These are phyloP conservation scores for Spergularia bocconei DNA, from an alignment of 148 eudicot species.

Conservation along the genomic window DNA sequence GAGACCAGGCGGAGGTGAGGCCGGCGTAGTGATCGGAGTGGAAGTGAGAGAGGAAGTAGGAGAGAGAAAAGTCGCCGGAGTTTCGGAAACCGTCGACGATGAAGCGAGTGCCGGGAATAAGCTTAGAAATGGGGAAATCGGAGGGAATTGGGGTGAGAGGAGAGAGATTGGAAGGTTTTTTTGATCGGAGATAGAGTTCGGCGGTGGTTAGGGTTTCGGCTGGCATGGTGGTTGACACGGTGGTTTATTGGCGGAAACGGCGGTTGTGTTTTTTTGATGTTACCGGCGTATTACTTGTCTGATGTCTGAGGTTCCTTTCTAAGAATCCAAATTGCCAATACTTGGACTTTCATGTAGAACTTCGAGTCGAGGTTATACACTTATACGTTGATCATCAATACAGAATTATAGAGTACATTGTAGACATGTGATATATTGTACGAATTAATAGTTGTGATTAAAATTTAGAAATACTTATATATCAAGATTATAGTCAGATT, in stretches of 20 bases:
- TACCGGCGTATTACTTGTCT: no score
- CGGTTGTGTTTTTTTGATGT: background rate
- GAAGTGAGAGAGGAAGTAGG: constrained; percentile 93
- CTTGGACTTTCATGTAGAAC: no score
- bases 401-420: no score
- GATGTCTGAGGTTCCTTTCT: no score
- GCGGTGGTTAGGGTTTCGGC: constrained; percentile 52
- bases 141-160: constrained; percentile 55
- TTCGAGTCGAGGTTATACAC: fast-evolving
- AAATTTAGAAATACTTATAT: no score
- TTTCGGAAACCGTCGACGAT: constrained; percentile 71
- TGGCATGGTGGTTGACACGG: constrained; percentile 38
- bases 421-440: no score
- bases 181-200: constrained; percentile 43
- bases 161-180: constrained; percentile 19
- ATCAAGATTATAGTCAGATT: no score
- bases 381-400: no score
- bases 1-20: constrained; percentile 59
- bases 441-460: no score
- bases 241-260: constrained; percentile 16
- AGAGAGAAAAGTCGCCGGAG: constrained; percentile 60
- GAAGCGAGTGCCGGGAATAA: constrained; percentile 83
- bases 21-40: constrained; percentile 97
- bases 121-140: constrained; percentile 62
- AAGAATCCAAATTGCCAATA: no score